Base-by-base conservation (phyloP, 1,284 basidiomycete species). In the Boletus semigastroideus region DNA sequence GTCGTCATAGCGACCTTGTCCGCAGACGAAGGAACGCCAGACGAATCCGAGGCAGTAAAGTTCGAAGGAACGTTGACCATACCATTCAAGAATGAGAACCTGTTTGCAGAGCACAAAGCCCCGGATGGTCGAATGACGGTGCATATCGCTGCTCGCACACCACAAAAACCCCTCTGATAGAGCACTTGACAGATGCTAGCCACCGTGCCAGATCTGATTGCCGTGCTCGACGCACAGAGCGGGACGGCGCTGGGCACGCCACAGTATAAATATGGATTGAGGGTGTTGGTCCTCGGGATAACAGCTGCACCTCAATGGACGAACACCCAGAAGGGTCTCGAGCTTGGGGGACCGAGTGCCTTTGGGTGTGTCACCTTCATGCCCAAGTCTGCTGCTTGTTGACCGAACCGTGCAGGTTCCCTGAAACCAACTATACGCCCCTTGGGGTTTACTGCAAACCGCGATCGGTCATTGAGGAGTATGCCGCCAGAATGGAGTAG, bases 31-130 rank as follows among this genome's bases (percentile, higher is more conserved):
- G 65, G 62, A n/a, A 40, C 48, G 4, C 52, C 53, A 7, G 40
- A 56, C 40, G 37, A 30, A 30, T 37, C 48, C 36, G 51, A 48
- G 40, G 56, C 47, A 22, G 22, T 22, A 12, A 52, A 36, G 42
- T 65, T 71, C 39, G 40, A 45, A 5, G 72, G 71, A 14, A 61
- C 52, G 3, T 37, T 75, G 22, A 59, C 60, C 48, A 78, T 83
- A 50, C 80, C 82, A 3, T 83, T 83, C 74, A 80, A 84, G 67
- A 84, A 84, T 58, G 82, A 84, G 61, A 84, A 84, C 60, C 65
- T 83, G 25, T 70, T 78, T 46, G 68, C 78, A 14, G 68, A 74
- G 48, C 69, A 69, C 20, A 66, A 70, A 1, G 55, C 70, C 31
- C 71, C 69, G 4, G 60, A 67, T 25, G 72, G 61, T 13, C 52